Evolutionary conservation across 805 yeast species (phyloP), one percentile per base, ranked within the genome.

Genomic region (Brettanomyces custersianus): DNA sequence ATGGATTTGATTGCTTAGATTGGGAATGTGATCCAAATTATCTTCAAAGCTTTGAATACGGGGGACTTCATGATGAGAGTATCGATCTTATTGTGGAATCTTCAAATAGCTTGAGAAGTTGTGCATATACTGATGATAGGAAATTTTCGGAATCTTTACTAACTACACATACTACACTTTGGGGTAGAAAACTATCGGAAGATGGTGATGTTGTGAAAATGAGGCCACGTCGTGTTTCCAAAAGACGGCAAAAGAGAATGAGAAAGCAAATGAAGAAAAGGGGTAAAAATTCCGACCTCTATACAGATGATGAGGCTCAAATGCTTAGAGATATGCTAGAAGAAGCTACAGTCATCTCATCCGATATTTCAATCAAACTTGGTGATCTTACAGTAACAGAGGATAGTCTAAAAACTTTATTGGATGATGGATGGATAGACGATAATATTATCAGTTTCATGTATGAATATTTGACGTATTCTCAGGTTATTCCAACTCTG

Each of bases 391-490:
- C 80, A 1, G 55, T 80, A 3, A 74, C 74, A 46, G 62, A 65
- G 36, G 72, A 70, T 17, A 92, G 83, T 49, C 43, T 80, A 8
- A 62, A 59, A 31, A 77, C 72, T 44, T 54, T 82, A 12, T 59
- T 64, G 34, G 76, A 78, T 15, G 81, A 72, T 24, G 80, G 79
- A 49, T 82, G 92, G 90, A 58, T 82, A 21, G 78, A 77, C 46
- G 90, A 81, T 48, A 78, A 78, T 47, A 74, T 79, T 45, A 68
- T 82, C 26, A 62, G 80, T 0, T 72, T 80, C 37, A 55, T 78
- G 15, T 82, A 66, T 52, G 86, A 79, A 48, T 65, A 67, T 40
- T 50, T 74, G n/a, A 70, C 66, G 38, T 48, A 62, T 2, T 43
- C 44, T 10, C 57, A 53, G 31, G 38, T 53, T 4, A 30, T 44